A percentile compares a stretch with the other conserved stretches of the same genome.
Conservation (phyloP, 179 eudicot genomes). For the Nepenthes alata region DNA sequence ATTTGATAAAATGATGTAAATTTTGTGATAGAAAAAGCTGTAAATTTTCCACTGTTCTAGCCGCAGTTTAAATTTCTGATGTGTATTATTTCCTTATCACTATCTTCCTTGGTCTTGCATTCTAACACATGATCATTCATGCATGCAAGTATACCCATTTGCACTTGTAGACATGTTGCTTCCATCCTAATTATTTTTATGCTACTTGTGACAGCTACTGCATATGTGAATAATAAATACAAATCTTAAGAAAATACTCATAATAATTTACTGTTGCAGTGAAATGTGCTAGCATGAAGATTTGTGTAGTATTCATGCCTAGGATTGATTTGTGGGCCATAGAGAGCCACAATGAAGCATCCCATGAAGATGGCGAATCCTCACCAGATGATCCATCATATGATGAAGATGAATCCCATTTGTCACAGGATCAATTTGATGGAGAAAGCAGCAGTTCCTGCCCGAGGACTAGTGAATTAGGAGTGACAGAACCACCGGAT, state of each 20-base stretch:
- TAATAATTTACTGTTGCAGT: constrained; percentile 44
- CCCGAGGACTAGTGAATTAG: constrained; percentile 12
- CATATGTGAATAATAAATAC: neutral
- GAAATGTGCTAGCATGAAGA: constrained; percentile 53
- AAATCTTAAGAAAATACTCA: constrained; percentile 13
- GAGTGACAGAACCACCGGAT: constrained; percentile 14
- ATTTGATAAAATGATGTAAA: too few relatives aligned
- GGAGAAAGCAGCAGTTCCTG: constrained; percentile 8
- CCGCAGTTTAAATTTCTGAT: too few relatives aligned
- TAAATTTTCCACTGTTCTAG: too few relatives aligned
- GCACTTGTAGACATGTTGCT: too few relatives aligned
- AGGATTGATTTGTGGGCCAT: constrained; percentile 91
- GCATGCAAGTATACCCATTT: too few relatives aligned
- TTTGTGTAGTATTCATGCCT: constrained; percentile 72
- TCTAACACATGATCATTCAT: too few relatives aligned
- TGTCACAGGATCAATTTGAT: constrained; percentile 4
- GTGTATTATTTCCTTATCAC: too few relatives aligned
- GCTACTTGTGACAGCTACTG: too few relatives aligned
- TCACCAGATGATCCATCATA: constrained; percentile 13
- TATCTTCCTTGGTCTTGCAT: too few relatives aligned
- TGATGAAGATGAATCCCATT: constrained; percentile 1
- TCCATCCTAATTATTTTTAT: too few relatives aligned
- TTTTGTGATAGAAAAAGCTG: too few relatives aligned
- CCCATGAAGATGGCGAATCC: constrained; percentile 22
- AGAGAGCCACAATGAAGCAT: constrained; percentile 22